Evolutionary conservation across 2,329 filamentous ascomycete species (phyloP), one percentile per base, ranked within the genome.

Genomic region (Fusarium brevicatenulatum): DNA sequence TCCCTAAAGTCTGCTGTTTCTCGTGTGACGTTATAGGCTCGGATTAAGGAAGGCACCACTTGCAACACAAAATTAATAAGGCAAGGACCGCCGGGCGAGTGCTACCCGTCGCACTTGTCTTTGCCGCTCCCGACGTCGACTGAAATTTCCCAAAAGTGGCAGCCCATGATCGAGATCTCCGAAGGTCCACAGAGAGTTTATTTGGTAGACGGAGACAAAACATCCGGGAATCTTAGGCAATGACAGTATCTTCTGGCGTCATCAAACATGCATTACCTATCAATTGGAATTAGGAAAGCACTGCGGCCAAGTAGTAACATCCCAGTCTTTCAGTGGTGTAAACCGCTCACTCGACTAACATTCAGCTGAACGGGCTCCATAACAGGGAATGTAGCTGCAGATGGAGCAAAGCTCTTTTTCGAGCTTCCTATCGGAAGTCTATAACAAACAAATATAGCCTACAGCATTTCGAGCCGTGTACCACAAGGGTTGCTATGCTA

Each of bases 11-110:
- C 70, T 70, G 70, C 61, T 73, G 62, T 54, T 49, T 59, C 50
- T 72, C 57, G 69, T 66, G 75, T 77, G 73, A 76, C 72, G 67
- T 77, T 74, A 77, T 64, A 66, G 39, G 59, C 60, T 60, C 60
- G 34, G 40, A 50, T 61, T 61, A 34, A 46, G 63, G 61, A 69
- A 76, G 74, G 60, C 54, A 49, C 60, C 59, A 63, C 23, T 56
- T 50, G 56, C 53, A 64, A 46, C 46, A 57, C 50, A 59, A 42
- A 62, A 57, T 52, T 36, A 19, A 52, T 39, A 62, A 66, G 70
- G 65, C 53, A 70, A 54, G 62, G 36, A 53, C 46, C 63, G 68
- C 57, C 62, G 62, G 57, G 63, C 53, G 59, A 28, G 58, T 56
- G 49, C 59, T 52, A 65, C 42, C 40, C 49, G 32, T 60, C 60